Percentiles rank a stretch among this genome's conserved stretches.
phyloP scores from a whole-genome alignment of 1,284 basidiomycete species.

The Melampsora americana region DNA sequence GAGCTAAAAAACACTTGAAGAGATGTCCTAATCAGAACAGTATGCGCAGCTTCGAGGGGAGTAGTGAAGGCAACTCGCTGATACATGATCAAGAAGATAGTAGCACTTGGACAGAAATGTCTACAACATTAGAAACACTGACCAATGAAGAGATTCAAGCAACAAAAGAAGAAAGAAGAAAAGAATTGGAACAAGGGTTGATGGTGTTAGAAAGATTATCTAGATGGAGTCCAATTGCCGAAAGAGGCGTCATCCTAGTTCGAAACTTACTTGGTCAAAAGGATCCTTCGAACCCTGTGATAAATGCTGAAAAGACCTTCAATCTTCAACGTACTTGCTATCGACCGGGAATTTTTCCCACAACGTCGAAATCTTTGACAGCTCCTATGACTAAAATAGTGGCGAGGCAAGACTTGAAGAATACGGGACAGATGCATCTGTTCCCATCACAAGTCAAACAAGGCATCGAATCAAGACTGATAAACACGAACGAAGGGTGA shows the following conservation, averaged over 20 bases:
- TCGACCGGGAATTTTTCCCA: background rate
- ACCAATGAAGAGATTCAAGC: constrained; percentile 4
- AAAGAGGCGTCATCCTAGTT: background rate
- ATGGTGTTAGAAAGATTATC: background rate
- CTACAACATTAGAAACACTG: background rate
- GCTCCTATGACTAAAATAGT: background rate
- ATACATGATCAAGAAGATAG: background rate
- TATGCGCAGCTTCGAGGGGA: background rate
- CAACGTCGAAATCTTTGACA: background rate
- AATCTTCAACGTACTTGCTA: background rate
- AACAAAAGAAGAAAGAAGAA: background rate
- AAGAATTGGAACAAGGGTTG: constrained; percentile 3
- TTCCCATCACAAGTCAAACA: background rate
- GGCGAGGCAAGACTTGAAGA: constrained; percentile 6
- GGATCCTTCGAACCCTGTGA: background rate
- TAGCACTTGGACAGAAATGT: background rate
- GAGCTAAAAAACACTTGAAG: background rate
- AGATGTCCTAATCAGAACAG: background rate
- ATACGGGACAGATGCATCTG: background rate
- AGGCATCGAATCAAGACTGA: background rate
- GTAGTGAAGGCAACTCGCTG: background rate
- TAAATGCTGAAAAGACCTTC: background rate
- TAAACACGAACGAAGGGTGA: background rate
- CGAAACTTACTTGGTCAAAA: constrained; percentile 5
- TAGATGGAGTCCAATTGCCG: background rate